These are phyloP conservation scores for Pythium volutum DNA, from an alignment of 352 stramenopile species.

Conservation along the genomic window DNA sequence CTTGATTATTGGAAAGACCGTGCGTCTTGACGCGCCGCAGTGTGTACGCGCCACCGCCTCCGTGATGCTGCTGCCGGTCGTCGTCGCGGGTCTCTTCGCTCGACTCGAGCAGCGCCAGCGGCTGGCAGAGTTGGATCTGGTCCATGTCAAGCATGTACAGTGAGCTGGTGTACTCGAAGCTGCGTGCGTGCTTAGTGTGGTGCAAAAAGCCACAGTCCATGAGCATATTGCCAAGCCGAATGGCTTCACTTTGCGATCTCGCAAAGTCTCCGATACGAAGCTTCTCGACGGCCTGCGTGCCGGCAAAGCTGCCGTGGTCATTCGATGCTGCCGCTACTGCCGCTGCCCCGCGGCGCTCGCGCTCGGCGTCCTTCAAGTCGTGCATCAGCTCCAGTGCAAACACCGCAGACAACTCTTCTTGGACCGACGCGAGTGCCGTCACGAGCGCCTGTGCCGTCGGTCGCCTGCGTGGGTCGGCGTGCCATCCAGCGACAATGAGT, in stretches of 20 bases:
- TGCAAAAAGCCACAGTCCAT: conserved; percentile 36
- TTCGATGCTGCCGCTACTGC: background rate
- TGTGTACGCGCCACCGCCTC: too few relatives aligned
- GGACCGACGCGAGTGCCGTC: conserved; percentile 27
- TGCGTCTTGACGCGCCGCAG: background rate
- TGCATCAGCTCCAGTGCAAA: conserved; percentile 26
- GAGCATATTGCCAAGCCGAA: conserved; percentile 40
- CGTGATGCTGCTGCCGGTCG: too few relatives aligned
- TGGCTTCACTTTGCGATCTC: conserved; percentile 24
- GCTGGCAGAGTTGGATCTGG: conserved; percentile 24
- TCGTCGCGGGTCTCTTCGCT: conserved; percentile 5
- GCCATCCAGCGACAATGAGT: conserved; percentile 30
- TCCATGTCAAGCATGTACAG: conserved; percentile 34
- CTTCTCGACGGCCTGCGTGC: conserved; percentile 19
- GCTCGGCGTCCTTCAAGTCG: conserved; percentile 4
- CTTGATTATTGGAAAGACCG: too few relatives aligned
- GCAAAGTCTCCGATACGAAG: conserved; percentile 20
- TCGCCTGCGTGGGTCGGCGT: conserved; percentile 18
- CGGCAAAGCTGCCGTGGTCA: conserved; percentile 25
- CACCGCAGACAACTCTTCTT: conserved; percentile 24
- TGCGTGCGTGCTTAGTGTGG: conserved; percentile 28
- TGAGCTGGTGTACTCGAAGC: conserved; percentile 24
- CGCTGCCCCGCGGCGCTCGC: too few relatives aligned
- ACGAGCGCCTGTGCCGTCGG: conserved; percentile 27
- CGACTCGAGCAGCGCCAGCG: conserved; percentile 29